Evolutionary conservation across 441 rosid genomes (phyloP).

Genomic region (Kokia cookei): DNA sequence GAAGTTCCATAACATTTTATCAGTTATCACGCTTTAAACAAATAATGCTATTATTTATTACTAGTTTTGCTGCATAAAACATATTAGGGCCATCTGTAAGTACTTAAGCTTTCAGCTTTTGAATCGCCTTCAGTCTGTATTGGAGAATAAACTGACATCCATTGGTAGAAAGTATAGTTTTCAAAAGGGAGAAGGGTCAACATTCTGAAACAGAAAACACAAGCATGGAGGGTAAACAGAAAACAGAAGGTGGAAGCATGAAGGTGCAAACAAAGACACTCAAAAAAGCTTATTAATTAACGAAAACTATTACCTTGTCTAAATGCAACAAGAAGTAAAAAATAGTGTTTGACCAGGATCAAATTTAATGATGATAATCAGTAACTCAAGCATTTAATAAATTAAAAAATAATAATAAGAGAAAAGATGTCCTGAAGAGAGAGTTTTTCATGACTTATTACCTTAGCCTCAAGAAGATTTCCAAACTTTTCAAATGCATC

Average conservation of each 20-base stretch:
- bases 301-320: background rate
- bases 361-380: background rate
- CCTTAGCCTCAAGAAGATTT: slow-evolving; percentile 88
- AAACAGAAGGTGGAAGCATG: background rate
- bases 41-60: background rate
- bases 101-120: background rate
- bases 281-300: background rate
- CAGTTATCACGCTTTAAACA: background rate
- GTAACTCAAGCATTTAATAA: background rate
- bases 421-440: background rate
- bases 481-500: slow-evolving; percentile 93
- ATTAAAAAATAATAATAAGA: background rate
- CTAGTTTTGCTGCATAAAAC: background rate
- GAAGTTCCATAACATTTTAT: background rate
- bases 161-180: background rate
- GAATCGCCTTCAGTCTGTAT: background rate
- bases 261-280: background rate
- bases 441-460: slow-evolving; percentile 9
- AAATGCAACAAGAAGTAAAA: background rate
- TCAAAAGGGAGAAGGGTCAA: background rate
- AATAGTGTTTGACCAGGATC: background rate
- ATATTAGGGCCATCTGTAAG: background rate
- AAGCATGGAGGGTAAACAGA: too few relatives aligned
- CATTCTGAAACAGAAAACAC: background rate
- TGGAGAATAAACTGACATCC: background rate